phyloP scores from a whole-genome alignment of 352 stramenopile species.

The Phytophthora foliorum region DNA sequence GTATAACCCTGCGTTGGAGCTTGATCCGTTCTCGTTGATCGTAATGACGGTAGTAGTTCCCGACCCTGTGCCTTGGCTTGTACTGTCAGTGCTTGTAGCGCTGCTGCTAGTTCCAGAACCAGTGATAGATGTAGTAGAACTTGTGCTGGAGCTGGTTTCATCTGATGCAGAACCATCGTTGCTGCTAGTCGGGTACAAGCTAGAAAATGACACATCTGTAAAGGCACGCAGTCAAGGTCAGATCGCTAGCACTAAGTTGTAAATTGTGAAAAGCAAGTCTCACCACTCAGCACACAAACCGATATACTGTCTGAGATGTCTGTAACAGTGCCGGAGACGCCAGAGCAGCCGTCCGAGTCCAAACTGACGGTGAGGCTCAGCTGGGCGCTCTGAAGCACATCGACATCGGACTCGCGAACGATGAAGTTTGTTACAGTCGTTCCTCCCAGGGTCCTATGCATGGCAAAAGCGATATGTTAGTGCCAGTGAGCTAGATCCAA shows the following conservation, averaged over 20 bases:
- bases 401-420: constrained; percentile 47
- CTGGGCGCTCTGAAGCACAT: constrained; percentile 36
- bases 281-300: constrained; percentile 45
- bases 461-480: constrained; percentile 12
- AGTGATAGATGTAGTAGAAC: constrained; percentile 12
- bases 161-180: constrained; percentile 8
- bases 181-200: constrained; percentile 37
- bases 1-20: constrained; percentile 34
- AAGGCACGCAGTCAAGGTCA: not conserved
- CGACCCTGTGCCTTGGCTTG: constrained; percentile 17
- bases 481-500: not conserved
- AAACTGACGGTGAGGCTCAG: constrained; percentile 36
- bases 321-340: constrained; percentile 30
- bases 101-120: constrained; percentile 4
- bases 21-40: constrained; percentile 15
- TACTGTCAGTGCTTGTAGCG: constrained; percentile 17
- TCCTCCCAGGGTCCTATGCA: constrained; percentile 33
- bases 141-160: constrained; percentile 20
- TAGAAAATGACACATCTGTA: constrained; percentile 40
- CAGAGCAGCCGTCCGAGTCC: constrained; percentile 31
- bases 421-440: constrained; percentile 45
- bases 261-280: not conserved
- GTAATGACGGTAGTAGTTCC: constrained; percentile 16
- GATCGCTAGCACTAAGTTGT: not conserved
- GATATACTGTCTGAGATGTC: constrained; percentile 27